A percentile compares a stretch with the other conserved stretches of the same genome.
phyloP scores from a whole-genome alignment of 139 green algal species.

The Mychonastes homosphaera region DNA sequence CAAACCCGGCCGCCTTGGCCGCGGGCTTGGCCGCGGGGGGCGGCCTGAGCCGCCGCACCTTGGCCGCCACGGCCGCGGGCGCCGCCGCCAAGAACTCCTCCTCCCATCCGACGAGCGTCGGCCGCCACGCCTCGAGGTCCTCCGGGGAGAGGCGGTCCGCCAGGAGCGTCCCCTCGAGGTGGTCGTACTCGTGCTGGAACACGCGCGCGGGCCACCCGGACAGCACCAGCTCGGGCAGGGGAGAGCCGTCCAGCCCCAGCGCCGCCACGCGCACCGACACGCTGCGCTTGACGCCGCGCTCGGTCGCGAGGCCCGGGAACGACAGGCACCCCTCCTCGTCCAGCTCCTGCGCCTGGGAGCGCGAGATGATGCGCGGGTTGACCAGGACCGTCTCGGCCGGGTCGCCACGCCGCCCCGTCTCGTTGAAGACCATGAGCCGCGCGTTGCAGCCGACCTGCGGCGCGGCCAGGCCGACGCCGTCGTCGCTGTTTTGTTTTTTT shows the following conservation, averaged over 20 bases:
- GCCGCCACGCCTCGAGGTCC: not conserved
- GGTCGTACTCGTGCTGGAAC: constrained; percentile 99
- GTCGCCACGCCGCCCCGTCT: constrained; percentile 31
- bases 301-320: constrained; percentile 56
- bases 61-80: not conserved
- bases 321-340: constrained; percentile 81
- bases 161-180: constrained; percentile 67
- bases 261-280: constrained; percentile 82
- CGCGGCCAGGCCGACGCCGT: constrained; percentile 92
- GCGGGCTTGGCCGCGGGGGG: not conserved
- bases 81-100: not conserved
- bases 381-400: constrained; percentile 76
- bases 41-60: not conserved
- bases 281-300: constrained; percentile 42
- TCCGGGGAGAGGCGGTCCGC: not conserved
- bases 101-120: not conserved
- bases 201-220: constrained; percentile 75
- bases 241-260: constrained; percentile 69
- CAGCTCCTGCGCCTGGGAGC: constrained; percentile 35
- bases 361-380: constrained; percentile 83
- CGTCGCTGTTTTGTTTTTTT: constrained; percentile 54
- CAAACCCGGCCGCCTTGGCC: not conserved
- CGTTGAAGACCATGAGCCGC: constrained; percentile 97
- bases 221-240: constrained; percentile 24
- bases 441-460: constrained; percentile 96